Evolutionary conservation across 805 yeast genomes (phyloP).

Genomic region (Schwanniomyces yamadae): DNA sequence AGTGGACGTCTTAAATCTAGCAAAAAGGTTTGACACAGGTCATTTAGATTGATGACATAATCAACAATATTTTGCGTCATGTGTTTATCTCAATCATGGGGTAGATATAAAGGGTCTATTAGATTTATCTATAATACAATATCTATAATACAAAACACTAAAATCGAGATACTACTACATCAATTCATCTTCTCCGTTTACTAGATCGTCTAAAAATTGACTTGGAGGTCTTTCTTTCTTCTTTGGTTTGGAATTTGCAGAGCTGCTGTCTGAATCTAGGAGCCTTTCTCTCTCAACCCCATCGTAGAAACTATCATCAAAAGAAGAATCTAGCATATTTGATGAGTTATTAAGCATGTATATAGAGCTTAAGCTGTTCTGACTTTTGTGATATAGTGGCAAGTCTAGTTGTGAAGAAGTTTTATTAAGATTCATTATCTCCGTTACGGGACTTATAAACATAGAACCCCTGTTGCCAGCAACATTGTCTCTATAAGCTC

Average conservation of each 20-base stretch:
- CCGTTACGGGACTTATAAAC: constrained; percentile 53
- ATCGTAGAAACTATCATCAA: background rate
- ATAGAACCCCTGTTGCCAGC: constrained; percentile 39
- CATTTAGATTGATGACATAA: too few relatives aligned
- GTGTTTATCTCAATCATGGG: too few relatives aligned
- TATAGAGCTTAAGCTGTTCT: background rate
- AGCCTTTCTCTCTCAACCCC: background rate
- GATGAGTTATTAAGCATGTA: background rate
- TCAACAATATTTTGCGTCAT: too few relatives aligned
- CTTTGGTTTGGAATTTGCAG: constrained; percentile 6
- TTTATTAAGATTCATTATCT: constrained; percentile 23
- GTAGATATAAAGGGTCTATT: too few relatives aligned
- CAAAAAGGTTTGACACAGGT: too few relatives aligned
- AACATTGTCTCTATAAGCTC: constrained; percentile 28
- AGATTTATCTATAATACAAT: too few relatives aligned
- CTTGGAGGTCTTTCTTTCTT: constrained; percentile 47
- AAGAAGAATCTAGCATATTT: background rate
- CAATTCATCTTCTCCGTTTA: constrained; percentile 25
- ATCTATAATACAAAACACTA: too few relatives aligned
- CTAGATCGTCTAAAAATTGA: constrained; percentile 45
- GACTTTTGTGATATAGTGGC: constrained; percentile 13
- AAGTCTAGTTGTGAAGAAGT: constrained; percentile 12
- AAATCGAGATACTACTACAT: too few relatives aligned
- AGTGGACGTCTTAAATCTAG: too few relatives aligned
- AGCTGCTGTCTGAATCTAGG: background rate